A percentile compares a stretch with the other conserved stretches of the same genome.
These are phyloP conservation scores for Penicillium sp. DNA, from an alignment of 2,329 filamentous ascomycete genomes.

Conservation along the genomic window DNA sequence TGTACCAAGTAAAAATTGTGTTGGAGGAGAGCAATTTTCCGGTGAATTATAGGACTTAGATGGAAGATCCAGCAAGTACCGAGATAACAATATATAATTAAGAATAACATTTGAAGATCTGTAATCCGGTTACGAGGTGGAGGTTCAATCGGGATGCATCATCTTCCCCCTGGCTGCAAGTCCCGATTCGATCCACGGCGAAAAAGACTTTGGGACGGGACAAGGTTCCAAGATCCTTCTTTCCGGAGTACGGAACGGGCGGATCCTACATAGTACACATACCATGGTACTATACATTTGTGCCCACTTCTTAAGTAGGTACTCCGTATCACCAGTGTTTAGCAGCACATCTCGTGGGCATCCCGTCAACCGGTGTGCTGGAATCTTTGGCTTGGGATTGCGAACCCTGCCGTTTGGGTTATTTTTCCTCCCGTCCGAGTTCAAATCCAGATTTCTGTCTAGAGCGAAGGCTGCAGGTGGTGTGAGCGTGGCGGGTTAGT, in stretches of 20 bases:
- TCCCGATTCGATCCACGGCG: neutral
- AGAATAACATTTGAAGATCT: neutral
- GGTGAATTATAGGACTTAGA: neutral
- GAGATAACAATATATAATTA: neutral
- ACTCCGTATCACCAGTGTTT: neutral
- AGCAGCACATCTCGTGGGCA: conserved; percentile 6
- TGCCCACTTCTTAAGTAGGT: neutral
- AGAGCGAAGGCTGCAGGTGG: neutral
- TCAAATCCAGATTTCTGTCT: neutral
- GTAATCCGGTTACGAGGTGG: neutral
- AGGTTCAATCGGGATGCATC: neutral
- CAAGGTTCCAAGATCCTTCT: neutral
- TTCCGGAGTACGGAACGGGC: neutral
- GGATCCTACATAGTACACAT: neutral
- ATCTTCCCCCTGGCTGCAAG: neutral
- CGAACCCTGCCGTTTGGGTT: neutral
- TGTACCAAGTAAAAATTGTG: neutral
- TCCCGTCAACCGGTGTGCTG: conserved; percentile 4
- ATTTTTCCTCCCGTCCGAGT: neutral
- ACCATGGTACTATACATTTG: neutral
- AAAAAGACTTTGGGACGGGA: neutral
- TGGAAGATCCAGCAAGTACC: neutral
- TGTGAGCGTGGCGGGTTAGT: neutral
- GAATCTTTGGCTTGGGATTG: neutral
- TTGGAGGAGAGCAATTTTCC: neutral